phyloP scores from a whole-genome alignment of 495 filamentous ascomycete genomes.

The Xylona heveae region DNA sequence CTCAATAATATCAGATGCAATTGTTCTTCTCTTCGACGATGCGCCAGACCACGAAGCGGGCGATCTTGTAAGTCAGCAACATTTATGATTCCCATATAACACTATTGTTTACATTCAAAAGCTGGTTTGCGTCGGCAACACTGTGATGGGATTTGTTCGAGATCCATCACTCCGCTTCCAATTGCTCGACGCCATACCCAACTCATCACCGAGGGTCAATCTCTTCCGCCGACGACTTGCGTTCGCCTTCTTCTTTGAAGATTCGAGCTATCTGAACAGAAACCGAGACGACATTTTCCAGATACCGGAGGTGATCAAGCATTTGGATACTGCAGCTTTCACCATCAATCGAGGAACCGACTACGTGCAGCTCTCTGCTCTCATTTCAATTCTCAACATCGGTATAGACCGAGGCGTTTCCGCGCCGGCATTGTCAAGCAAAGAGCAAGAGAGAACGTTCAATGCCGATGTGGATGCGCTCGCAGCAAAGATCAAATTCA shows the following conservation, averaged over 20 bases:
- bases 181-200: constrained; percentile 35
- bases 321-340: constrained; percentile 29
- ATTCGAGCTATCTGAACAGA: constrained; percentile 22
- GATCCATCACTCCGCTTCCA: constrained; percentile 32
- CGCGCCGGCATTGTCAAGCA: constrained; percentile 11
- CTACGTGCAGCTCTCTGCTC: constrained; percentile 40
- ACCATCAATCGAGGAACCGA: constrained; percentile 33
- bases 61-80: constrained; percentile 13
- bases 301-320: constrained; percentile 25
- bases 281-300: constrained; percentile 23
- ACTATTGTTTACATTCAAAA: constrained; percentile 15
- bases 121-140: constrained; percentile 28
- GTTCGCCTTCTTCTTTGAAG: constrained; percentile 41
- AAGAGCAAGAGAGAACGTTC: constrained; percentile 28
- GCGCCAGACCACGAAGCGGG: constrained; percentile 14
- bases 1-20: constrained; percentile 23
- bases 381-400: constrained; percentile 45
- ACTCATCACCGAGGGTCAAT: constrained; percentile 28
- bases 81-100: constrained; percentile 18
- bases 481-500: constrained; percentile 33
- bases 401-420: constrained; percentile 42
- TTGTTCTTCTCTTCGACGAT: constrained; percentile 20
- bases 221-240: constrained; percentile 53
- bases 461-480: constrained; percentile 49
- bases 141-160: constrained; percentile 25